phyloP scores from a whole-genome alignment of 148 eudicot species.

The Oxyria digyna region DNA sequence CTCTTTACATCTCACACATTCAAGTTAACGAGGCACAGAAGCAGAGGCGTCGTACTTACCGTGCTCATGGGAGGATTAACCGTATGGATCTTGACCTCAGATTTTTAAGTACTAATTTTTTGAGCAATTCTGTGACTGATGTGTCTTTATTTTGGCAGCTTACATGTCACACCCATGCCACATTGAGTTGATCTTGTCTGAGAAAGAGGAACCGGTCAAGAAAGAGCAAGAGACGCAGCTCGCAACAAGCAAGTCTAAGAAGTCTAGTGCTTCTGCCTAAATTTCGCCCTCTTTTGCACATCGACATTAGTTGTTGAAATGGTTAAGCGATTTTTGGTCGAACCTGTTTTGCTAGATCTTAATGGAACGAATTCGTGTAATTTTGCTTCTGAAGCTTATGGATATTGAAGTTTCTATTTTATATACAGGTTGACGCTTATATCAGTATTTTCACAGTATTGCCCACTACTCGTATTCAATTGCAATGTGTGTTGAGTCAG shows the following conservation, averaged over 20 bases:
- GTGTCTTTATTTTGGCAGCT: slow-evolving; percentile 27
- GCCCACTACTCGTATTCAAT: too few relatives aligned
- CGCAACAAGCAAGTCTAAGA: neutral
- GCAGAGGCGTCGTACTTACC: slow-evolving; percentile 83
- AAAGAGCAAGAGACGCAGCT: slow-evolving; percentile 29
- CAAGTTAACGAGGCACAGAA: slow-evolving; percentile 91
- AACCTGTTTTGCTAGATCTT: too few relatives aligned
- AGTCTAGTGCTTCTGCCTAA: neutral
- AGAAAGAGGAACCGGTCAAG: slow-evolving; percentile 80
- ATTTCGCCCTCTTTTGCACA: too few relatives aligned
- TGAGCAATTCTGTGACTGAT: neutral
- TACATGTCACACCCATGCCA: slow-evolving; percentile 96
- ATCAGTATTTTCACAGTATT: too few relatives aligned
- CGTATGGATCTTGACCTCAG: slow-evolving; percentile 27
- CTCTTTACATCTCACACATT: slow-evolving; percentile 77
- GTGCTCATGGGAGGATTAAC: slow-evolving; percentile 88
- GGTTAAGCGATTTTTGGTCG: too few relatives aligned
- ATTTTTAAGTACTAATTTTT: neutral
- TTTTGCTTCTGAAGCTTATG: too few relatives aligned
- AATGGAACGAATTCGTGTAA: too few relatives aligned
- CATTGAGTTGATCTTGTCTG: slow-evolving; percentile 74
- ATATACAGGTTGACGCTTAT: too few relatives aligned
- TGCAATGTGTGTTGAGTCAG: too few relatives aligned
- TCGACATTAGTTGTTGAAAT: too few relatives aligned
- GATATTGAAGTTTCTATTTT: too few relatives aligned